These are phyloP conservation scores for Eimeria necatrix DNA, from an alignment of 169 alveolate species.

Conservation along the genomic window DNA sequence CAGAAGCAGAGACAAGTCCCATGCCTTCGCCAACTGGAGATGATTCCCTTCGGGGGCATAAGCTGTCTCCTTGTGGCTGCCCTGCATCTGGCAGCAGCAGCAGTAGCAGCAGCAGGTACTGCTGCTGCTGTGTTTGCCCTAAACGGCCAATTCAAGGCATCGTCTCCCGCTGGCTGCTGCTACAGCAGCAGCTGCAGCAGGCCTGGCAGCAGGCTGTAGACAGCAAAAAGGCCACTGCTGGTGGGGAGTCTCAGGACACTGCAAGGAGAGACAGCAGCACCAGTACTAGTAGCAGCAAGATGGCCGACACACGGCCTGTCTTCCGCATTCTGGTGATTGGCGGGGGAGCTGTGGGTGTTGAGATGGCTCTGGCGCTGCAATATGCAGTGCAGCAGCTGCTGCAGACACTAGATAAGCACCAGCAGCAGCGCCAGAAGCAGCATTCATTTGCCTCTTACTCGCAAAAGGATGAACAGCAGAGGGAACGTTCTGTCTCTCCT, in stretches of 20 bases:
- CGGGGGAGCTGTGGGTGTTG: conserved; percentile 78
- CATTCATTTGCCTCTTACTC: background rate
- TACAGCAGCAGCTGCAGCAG: conserved; percentile 56
- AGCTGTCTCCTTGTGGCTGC: conserved; percentile 49
- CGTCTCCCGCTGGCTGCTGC: conserved; percentile 44
- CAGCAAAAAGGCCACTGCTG: background rate
- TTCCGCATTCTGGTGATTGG: conserved; percentile 59
- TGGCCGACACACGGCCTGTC: background rate
- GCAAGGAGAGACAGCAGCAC: conserved; percentile 17
- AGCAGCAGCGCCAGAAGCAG: conserved; percentile 38
- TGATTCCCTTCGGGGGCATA: background rate
- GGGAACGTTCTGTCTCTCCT: background rate
- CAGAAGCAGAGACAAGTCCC: background rate
- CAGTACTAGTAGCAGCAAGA: background rate
- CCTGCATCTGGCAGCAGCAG: conserved; percentile 43
- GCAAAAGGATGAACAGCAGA: background rate
- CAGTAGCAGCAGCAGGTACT: conserved; percentile 45
- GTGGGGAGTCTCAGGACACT: background rate
- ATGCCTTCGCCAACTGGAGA: background rate
- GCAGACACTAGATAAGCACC: conserved; percentile 3
- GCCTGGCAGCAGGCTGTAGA: conserved; percentile 53
- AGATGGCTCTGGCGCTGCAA: conserved; percentile 70
- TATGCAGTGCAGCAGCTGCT: conserved; percentile 65
- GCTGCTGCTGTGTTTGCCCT: conserved; percentile 67
- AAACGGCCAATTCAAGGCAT: background rate